Percentiles rank a stretch among this genome's conserved stretches.
Conservation (phyloP, 2,329 filamentous ascomycete species). For the Decorospora gaudefroyi region DNA sequence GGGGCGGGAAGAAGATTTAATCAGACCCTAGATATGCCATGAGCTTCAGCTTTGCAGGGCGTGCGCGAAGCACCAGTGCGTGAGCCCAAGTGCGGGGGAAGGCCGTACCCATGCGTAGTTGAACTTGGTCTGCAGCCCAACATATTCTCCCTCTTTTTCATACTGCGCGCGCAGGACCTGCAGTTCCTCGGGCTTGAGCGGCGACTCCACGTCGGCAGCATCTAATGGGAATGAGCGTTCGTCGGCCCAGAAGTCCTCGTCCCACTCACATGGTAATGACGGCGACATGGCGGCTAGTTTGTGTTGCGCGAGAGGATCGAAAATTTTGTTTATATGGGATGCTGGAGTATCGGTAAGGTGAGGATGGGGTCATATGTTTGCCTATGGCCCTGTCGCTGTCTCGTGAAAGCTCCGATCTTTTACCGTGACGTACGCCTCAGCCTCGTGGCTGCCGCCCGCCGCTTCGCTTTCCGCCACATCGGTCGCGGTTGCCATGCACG, state of each 20-base stretch:
- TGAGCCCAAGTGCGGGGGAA: too few relatives aligned
- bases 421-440: constrained; percentile 44
- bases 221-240: constrained; percentile 61
- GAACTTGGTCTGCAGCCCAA: constrained; percentile 97
- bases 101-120: constrained; percentile 93
- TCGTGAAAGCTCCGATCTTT: constrained; percentile 30
- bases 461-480: constrained; percentile 20
- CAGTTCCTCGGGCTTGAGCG: constrained; percentile 88
- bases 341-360: not conserved
- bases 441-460: constrained; percentile 27
- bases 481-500: constrained; percentile 38
- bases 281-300: constrained; percentile 37
- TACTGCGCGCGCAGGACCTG: constrained; percentile 92
- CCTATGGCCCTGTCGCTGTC: constrained; percentile 11
- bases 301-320: constrained; percentile 3
- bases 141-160: constrained; percentile 96
- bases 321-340: not conserved
- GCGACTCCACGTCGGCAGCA: constrained; percentile 95
- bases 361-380: constrained; percentile 2
- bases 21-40: constrained; percentile 71
- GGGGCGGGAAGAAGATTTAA: constrained; percentile 81
- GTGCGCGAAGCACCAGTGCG: too few relatives aligned
- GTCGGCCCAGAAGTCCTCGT: constrained; percentile 12
- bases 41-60: constrained; percentile 9
- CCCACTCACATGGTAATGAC: constrained; percentile 44